Conservation (phyloP, 768 basidiomycete species). For the Strobilomyces dryophilus region DNA sequence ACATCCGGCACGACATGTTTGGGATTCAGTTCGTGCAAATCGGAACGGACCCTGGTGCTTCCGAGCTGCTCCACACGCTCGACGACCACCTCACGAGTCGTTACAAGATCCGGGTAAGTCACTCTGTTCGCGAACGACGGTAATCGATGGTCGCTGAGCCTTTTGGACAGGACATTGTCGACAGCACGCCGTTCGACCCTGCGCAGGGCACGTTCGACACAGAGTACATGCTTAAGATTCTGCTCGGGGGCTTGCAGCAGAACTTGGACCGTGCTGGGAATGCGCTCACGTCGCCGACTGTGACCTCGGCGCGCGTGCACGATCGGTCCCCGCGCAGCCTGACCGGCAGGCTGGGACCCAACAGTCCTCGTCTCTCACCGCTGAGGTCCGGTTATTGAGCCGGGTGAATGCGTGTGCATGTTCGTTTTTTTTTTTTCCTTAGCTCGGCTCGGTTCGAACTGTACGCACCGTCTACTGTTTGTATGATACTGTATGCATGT, state of each 20-base stretch:
- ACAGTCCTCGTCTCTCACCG: slow-evolving; percentile 11
- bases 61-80: slow-evolving; percentile 37
- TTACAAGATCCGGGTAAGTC: slow-evolving; percentile 30
- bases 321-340: slow-evolving; percentile 13
- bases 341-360: slow-evolving; percentile 6
- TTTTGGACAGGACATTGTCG: slow-evolving; percentile 40
- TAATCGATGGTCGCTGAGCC: not conserved
- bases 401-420: not conserved
- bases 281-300: slow-evolving; percentile 7
- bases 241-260: slow-evolving; percentile 25
- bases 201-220: slow-evolving; percentile 29
- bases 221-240: slow-evolving; percentile 34
- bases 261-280: slow-evolving; percentile 12
- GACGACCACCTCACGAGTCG: slow-evolving; percentile 35
- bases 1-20: slow-evolving; percentile 35
- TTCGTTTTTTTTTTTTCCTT: not conserved
- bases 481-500: not conserved
- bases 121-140: not conserved
- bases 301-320: not conserved
- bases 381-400: slow-evolving; percentile 14
- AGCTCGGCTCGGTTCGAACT: not conserved
- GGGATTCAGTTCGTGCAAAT: slow-evolving; percentile 48
- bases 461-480: not conserved
- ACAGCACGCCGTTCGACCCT: slow-evolving; percentile 39
- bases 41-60: slow-evolving; percentile 35